These are phyloP conservation scores for Bacidia rubella DNA, from an alignment of 495 filamentous ascomycete species.

Conservation along the genomic window DNA sequence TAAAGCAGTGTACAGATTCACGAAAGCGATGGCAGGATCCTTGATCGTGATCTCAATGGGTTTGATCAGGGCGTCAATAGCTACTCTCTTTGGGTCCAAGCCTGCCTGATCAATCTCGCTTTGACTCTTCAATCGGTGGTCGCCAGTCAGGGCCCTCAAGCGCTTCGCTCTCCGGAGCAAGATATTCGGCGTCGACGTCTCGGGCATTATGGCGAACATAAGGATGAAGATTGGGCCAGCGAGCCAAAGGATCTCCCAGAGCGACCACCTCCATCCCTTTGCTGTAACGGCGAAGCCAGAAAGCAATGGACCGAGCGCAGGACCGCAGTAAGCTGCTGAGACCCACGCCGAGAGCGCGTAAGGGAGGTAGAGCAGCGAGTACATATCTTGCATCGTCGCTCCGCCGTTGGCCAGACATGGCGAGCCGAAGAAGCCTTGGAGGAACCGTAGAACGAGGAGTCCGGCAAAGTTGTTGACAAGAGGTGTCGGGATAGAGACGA, in stretches of 20 bases:
- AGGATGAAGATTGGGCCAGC: conserved; percentile 33
- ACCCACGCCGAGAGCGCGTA: conserved; percentile 43
- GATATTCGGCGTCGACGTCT: conserved; percentile 43
- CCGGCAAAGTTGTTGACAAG: conserved; percentile 37
- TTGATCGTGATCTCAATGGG: conserved; percentile 45
- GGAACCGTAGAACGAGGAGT: conserved; percentile 40
- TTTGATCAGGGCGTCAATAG: conserved; percentile 45
- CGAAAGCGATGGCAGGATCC: conserved; percentile 46
- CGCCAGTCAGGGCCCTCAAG: conserved; percentile 34
- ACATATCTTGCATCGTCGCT: conserved; percentile 42
- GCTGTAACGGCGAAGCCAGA: conserved; percentile 48
- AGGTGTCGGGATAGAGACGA: conserved; percentile 35
- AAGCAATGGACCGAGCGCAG: conserved; percentile 48
- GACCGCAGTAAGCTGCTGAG: conserved; percentile 29
- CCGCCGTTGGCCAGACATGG: conserved; percentile 41
- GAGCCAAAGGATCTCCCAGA: conserved; percentile 38
- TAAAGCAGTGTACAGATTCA: conserved; percentile 44
- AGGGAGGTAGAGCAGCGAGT: conserved; percentile 38
- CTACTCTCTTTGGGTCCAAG: conserved; percentile 32
- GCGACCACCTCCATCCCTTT: conserved; percentile 42
- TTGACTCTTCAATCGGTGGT: conserved; percentile 30
- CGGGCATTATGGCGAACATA: conserved; percentile 41
- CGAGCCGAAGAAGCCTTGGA: conserved; percentile 39
- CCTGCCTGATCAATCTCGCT: conserved; percentile 39
- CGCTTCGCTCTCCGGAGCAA: conserved; percentile 43